Evolutionary conservation across 257 asterid species (phyloP).

Genomic region (Solanum dulcamara): DNA sequence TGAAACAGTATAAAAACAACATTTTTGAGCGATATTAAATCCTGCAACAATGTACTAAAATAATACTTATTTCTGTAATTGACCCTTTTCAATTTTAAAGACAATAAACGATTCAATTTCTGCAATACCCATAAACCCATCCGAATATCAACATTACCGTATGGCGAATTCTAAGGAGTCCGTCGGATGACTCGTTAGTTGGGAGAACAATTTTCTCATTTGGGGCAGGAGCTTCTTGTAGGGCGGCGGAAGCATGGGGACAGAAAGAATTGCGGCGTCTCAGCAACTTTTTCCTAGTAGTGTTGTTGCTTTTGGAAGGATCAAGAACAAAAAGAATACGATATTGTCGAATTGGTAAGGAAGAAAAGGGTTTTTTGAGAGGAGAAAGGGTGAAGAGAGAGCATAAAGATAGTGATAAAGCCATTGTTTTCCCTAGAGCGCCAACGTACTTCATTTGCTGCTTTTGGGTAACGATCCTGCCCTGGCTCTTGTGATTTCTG

Average conservation of each 20-base stretch:
- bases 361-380: not conserved
- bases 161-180: constrained; percentile 78
- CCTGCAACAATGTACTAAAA: not conserved
- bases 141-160: constrained; percentile 26
- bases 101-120: not conserved
- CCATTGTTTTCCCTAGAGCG: constrained; percentile 13
- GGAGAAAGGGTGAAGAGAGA: constrained; percentile 6
- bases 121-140: not conserved
- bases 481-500: not conserved
- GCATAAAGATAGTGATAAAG: constrained; percentile 26
- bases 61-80: not conserved
- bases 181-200: constrained; percentile 66
- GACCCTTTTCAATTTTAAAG: not conserved
- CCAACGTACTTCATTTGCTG: not conserved
- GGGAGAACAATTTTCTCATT: constrained; percentile 48
- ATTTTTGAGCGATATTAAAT: not conserved
- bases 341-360: constrained; percentile 2
- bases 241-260: constrained; percentile 33
- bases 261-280: constrained; percentile 16
- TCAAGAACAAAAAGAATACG: not conserved
- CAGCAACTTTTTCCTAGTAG: not conserved
- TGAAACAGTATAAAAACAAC: not conserved
- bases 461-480: not conserved
- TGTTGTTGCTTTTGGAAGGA: not conserved
- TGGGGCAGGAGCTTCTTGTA: constrained; percentile 25